phyloP scores from a whole-genome alignment of 139 green algal genomes.

The Picochlorum sp. region DNA sequence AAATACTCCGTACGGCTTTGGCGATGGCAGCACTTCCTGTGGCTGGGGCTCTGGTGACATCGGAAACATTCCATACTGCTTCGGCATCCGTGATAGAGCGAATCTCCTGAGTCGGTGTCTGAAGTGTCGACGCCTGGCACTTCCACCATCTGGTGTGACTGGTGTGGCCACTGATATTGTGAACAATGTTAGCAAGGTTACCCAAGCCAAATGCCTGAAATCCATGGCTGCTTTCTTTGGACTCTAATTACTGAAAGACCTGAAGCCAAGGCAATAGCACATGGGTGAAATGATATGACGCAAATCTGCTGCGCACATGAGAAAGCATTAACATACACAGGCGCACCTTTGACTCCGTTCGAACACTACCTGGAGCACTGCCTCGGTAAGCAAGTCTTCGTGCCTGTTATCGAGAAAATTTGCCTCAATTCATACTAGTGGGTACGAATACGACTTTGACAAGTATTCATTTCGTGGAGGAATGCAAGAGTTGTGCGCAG shows the following conservation, averaged over 20 bases:
- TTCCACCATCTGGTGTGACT: neutral
- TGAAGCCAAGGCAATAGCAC: neutral
- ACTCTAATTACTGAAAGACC: neutral
- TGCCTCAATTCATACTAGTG: neutral
- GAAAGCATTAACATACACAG: neutral
- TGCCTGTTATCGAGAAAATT: neutral
- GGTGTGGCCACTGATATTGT: neutral
- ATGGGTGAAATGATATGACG: neutral
- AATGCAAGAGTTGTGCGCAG: slow-evolving; percentile 1
- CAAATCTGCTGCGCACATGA: neutral
- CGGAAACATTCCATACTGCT: neutral
- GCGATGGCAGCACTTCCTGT: neutral
- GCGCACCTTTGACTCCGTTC: neutral
- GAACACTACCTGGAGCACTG: neutral
- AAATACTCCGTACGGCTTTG: no score
- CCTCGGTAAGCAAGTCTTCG: neutral
- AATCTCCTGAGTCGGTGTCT: neutral
- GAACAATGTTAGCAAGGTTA: slow-evolving; percentile 1
- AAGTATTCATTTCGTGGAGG: neutral
- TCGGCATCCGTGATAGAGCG: neutral
- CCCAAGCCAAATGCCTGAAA: neutral
- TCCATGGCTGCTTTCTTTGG: neutral
- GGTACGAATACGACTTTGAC: neutral
- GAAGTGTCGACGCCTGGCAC: neutral
- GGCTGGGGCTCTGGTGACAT: neutral